A percentile compares a stretch with the other conserved stretches of the same genome.
phyloP scores from a whole-genome alignment of 441 rosid genomes.

The Gossypium aridum region DNA sequence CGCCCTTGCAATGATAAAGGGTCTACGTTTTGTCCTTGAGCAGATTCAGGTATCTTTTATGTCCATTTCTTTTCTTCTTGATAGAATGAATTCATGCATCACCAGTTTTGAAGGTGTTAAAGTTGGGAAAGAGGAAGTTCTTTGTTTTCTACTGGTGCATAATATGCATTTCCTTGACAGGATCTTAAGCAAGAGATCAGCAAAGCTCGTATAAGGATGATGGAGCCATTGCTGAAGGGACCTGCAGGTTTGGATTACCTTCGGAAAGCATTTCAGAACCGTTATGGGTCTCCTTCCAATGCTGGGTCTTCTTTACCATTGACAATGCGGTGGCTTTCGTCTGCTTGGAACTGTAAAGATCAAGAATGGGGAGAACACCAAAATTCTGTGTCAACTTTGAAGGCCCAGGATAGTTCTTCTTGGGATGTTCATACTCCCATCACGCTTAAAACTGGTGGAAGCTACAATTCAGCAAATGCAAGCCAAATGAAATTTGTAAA shows the following conservation, averaged over 20 bases:
- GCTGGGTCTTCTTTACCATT: conserved; percentile 45
- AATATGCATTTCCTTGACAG: conserved; percentile 26
- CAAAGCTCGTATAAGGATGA: conserved; percentile 56
- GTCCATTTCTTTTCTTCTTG: not conserved
- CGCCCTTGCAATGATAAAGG: conserved; percentile 63
- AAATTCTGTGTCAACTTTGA: conserved; percentile 39
- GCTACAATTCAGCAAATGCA: conserved; percentile 26
- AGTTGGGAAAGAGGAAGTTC: not conserved
- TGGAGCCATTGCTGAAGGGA: conserved; percentile 80
- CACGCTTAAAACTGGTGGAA: conserved; percentile 70
- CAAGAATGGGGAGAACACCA: conserved; percentile 78
- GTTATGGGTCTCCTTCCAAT: conserved; percentile 45
- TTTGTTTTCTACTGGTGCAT: conserved; percentile 9
- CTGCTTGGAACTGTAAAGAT: conserved; percentile 37
- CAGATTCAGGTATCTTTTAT: conserved; percentile 63
- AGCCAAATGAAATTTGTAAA: conserved; percentile 16
- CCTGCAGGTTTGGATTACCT: conserved; percentile 83
- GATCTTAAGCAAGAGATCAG: conserved; percentile 70
- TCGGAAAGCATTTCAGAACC: conserved; percentile 52
- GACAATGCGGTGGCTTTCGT: conserved; percentile 60
- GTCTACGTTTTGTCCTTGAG: conserved; percentile 76
- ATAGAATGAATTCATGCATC: not conserved
- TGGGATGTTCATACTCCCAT: conserved; percentile 37
- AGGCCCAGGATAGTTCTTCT: conserved; percentile 31
- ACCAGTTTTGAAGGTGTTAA: not conserved